A percentile compares a stretch with the other conserved stretches of the same genome.
phyloP scores from a whole-genome alignment of 73 alveolate genomes.

The Paramecium biaurelia region DNA sequence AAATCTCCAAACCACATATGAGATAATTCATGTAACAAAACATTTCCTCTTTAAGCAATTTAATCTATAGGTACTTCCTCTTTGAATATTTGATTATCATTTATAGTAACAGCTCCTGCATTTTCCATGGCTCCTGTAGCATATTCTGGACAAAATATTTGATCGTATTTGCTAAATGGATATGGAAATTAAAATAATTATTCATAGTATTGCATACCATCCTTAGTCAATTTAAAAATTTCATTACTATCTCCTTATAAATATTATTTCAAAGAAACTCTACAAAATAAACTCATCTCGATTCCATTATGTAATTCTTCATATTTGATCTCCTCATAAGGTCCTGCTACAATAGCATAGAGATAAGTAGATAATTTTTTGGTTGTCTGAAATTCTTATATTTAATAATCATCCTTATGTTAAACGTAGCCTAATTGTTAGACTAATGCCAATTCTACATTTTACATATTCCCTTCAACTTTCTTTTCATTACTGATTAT shows the following conservation, averaged over 20 bases:
- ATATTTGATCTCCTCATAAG: conserved; percentile 59
- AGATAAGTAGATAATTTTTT: conserved; percentile 60
- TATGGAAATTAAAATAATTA: conserved; percentile 85
- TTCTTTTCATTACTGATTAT: conserved; percentile 16
- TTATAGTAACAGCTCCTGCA: conserved; percentile 96
- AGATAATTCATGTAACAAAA: conserved; percentile 96
- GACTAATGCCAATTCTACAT: background rate
- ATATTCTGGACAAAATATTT: conserved; percentile 94
- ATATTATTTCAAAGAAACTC: conserved; percentile 76
- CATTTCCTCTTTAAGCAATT: conserved; percentile 58
- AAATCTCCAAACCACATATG: conserved; percentile 99
- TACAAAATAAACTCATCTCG: conserved; percentile 80
- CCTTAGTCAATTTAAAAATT: conserved; percentile 32
- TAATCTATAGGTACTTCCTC: conserved; percentile 76
- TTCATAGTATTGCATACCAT: conserved; percentile 75
- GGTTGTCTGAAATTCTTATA: conserved; percentile 40
- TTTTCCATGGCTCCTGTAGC: conserved; percentile 98
- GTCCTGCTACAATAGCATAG: conserved; percentile 74
- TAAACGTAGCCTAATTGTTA: background rate
- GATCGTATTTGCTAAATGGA: conserved; percentile 95
- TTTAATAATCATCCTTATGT: background rate
- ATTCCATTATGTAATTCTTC: conserved; percentile 48
- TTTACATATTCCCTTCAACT: background rate
- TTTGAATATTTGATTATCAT: conserved; percentile 90
- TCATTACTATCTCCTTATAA: conserved; percentile 67